These are phyloP conservation scores for Colletotrichum phormii DNA, from an alignment of 2,329 filamentous ascomycete species.

Conservation along the genomic window DNA sequence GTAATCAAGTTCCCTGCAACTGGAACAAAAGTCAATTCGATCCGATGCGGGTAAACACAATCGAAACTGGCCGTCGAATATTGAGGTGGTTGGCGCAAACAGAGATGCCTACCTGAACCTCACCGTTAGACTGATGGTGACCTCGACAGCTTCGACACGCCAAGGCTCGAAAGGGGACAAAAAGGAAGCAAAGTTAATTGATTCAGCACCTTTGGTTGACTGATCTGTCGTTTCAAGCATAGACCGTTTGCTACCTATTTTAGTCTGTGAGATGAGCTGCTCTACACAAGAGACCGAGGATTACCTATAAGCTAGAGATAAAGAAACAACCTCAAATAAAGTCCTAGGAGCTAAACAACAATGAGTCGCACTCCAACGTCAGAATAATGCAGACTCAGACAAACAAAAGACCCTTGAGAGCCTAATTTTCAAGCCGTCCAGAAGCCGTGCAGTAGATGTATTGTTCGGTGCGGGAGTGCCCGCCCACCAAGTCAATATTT, in stretches of 20 bases:
- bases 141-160: neutral
- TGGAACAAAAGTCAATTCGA: conserved; percentile 7
- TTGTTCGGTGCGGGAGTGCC: conserved; percentile 21
- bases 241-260: neutral
- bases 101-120: neutral
- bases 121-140: neutral
- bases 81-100: conserved; percentile 28
- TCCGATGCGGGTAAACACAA: neutral
- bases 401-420: neutral
- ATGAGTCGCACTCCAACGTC: neutral
- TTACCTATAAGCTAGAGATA: too few relatives aligned
- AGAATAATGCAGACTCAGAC: neutral
- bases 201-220: neutral
- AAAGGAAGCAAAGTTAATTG: neutral
- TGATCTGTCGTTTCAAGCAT: neutral
- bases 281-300: neutral
- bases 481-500: neutral
- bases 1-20: neutral
- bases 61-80: conserved; percentile 21
- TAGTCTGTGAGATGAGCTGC: neutral
- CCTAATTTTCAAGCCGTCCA: neutral
- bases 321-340: neutral
- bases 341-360: neutral
- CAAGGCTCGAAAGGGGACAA: neutral
- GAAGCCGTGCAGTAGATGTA: conserved; percentile 13